Evolutionary conservation across 2,329 filamentous ascomycete genomes (phyloP).

Genomic region (Sphaerulina musiva): DNA sequence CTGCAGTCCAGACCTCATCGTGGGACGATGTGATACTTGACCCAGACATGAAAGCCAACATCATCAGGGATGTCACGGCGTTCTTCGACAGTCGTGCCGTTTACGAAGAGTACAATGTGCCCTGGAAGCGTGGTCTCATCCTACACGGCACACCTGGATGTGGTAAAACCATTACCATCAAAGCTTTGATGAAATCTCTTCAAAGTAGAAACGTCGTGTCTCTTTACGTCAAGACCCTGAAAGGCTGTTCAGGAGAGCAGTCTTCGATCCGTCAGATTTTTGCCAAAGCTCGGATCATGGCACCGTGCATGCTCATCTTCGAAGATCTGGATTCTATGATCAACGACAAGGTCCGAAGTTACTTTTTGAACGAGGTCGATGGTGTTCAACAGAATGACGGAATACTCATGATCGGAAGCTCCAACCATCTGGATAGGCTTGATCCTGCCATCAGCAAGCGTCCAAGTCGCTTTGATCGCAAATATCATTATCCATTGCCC

Average conservation of each 20-base stretch:
- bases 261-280: conserved; percentile 52
- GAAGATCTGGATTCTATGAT: conserved; percentile 66
- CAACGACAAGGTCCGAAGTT: conserved; percentile 53
- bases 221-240: conserved; percentile 41
- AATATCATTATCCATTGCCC: conserved; percentile 54
- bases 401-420: conserved; percentile 52
- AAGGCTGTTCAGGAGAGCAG: conserved; percentile 26
- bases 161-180: conserved; percentile 45
- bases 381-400: conserved; percentile 63
- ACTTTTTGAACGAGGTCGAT: conserved; percentile 67
- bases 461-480: conserved; percentile 59
- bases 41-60: conserved; percentile 38
- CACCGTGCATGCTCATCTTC: conserved; percentile 64
- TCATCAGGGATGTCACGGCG: conserved; percentile 35
- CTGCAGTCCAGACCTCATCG: conserved; percentile 36
- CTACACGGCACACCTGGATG: conserved; percentile 38
- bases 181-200: conserved; percentile 37
- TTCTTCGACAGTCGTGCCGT: conserved; percentile 37
- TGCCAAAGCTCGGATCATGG: conserved; percentile 52
- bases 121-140: conserved; percentile 44
- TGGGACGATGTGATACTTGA: conserved; percentile 46
- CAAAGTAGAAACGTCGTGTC: conserved; percentile 35
- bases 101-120: conserved; percentile 42
- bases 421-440: conserved; percentile 52
- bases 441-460: conserved; percentile 60